These are phyloP conservation scores for Isabelozyma pseudorhagii DNA, from an alignment of 805 yeast genomes.

Conservation along the genomic window DNA sequence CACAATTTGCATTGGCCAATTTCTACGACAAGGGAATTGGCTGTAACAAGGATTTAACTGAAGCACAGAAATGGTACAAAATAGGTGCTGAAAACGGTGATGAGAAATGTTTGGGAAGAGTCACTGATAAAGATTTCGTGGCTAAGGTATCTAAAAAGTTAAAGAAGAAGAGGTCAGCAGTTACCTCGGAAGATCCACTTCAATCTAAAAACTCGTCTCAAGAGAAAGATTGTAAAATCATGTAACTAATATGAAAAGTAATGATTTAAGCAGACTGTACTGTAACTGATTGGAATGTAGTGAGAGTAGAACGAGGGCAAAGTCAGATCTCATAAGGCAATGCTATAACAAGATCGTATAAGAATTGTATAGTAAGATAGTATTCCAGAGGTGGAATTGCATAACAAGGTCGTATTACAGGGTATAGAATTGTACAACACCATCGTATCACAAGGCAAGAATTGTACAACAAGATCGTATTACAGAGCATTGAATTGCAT, in stretches of 20 bases:
- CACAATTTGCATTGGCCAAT: slow-evolving; percentile 80
- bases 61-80: slow-evolving; percentile 72
- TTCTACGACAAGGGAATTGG: slow-evolving; percentile 89
- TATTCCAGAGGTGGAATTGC: too few relatives aligned
- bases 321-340: too few relatives aligned
- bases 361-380: too few relatives aligned
- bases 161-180: slow-evolving; percentile 21
- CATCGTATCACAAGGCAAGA: too few relatives aligned
- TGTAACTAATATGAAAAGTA: slow-evolving; percentile 16
- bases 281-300: too few relatives aligned
- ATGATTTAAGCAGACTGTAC: too few relatives aligned
- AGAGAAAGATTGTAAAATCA: slow-evolving; percentile 44
- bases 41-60: slow-evolving; percentile 53
- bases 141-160: slow-evolving; percentile 26
- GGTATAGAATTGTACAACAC: too few relatives aligned
- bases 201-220: slow-evolving; percentile 13
- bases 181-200: neutral
- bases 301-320: too few relatives aligned
- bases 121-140: slow-evolving; percentile 28
- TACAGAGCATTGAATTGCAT: too few relatives aligned
- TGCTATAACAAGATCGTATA: too few relatives aligned
- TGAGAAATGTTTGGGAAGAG: slow-evolving; percentile 32
- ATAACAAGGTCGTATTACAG: too few relatives aligned
- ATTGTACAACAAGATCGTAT: too few relatives aligned
- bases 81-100: slow-evolving; percentile 64